Evolutionary conservation across 2,329 filamentous ascomycete species (phyloP), one percentile per base, ranked within the genome.

Genomic region (Falciphora oryzae): DNA sequence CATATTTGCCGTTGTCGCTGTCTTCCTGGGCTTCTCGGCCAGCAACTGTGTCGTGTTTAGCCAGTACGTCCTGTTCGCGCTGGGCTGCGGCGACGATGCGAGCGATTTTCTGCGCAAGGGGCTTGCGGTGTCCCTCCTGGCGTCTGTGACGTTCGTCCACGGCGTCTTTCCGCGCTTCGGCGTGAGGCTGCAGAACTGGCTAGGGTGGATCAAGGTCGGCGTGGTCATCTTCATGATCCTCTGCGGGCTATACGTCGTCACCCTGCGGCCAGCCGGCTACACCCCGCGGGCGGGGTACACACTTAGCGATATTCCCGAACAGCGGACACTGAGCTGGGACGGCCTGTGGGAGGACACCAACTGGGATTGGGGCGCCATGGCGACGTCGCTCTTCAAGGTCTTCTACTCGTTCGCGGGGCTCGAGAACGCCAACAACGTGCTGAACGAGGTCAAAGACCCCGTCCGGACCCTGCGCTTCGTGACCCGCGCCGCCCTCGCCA

Each of bases 11-110:
- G 80, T 87, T 1, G 84, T 90, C 64, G 86, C 84, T 0, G 81
- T 90, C 0, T 71, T 90, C 0, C 75, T 91, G 0, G 86, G 87
- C 0, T 90, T 90, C 65, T 89, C 88, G 0, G 86, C 87, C 0
- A 88, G 85, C 69, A 91, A 90, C 71, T 89, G 87, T 71, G 85
- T 91, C 63, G 82, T 90, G 0, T 90, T 89, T 68, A 86, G 85
- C 63, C 85, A 88, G 67, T 90, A 90, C 66, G 78, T 83, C 0
- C 75, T 89, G 0, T 89, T 88, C 68, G 86, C 85, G 0, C 75
- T 85, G 18, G 81, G 80, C 2, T 69, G 81, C 5, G 75, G 83
- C 58, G 74, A 84, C 32, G 58, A 31, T 2, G 50, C 78, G 29
- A 80, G 78, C 1, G 83, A 85, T 60, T 68, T 79, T 16, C 73